Conservation (phyloP, 257 asterid genomes). For the Primulina tabacum region DNA sequence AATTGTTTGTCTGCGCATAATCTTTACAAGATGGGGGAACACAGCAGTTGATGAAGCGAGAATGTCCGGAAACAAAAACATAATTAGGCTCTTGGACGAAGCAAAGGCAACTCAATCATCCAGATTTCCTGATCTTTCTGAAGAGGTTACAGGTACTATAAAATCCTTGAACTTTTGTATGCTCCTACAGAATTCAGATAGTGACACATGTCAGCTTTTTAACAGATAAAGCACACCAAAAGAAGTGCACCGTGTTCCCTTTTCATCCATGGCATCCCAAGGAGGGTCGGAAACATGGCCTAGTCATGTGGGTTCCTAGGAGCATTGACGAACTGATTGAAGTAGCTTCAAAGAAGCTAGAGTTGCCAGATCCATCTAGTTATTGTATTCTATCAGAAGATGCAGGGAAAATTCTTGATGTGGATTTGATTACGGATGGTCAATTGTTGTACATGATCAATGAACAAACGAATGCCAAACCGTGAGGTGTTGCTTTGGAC, state of each 20-base stretch:
- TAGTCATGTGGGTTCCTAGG: slow-evolving; percentile 74
- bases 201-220: background rate
- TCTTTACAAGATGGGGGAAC: slow-evolving; percentile 68
- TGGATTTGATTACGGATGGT: slow-evolving; percentile 61
- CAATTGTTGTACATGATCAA: slow-evolving; percentile 55
- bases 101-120: slow-evolving; percentile 53
- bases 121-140: slow-evolving; percentile 36
- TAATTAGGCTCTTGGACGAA: slow-evolving; percentile 65
- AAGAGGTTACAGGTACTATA: slow-evolving; percentile 48
- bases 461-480: slow-evolving; percentile 30
- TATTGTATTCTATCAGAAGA: slow-evolving; percentile 67
- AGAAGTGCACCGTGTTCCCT: slow-evolving; percentile 78
- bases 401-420: slow-evolving; percentile 71
- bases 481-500: background rate
- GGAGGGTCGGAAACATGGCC: slow-evolving; percentile 51
- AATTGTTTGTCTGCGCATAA: slow-evolving; percentile 6
- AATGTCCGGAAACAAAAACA: slow-evolving; percentile 64
- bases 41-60: slow-evolving; percentile 80
- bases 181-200: background rate
- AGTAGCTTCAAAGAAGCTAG: slow-evolving; percentile 48
- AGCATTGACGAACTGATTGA: slow-evolving; percentile 60
- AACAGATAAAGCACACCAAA: slow-evolving; percentile 44
- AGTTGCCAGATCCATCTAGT: slow-evolving; percentile 29
- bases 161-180: background rate
- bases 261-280: slow-evolving; percentile 69